These are phyloP conservation scores for Aspergillus bridgeri DNA, from an alignment of 495 filamentous ascomycete genomes.

Conservation along the genomic window DNA sequence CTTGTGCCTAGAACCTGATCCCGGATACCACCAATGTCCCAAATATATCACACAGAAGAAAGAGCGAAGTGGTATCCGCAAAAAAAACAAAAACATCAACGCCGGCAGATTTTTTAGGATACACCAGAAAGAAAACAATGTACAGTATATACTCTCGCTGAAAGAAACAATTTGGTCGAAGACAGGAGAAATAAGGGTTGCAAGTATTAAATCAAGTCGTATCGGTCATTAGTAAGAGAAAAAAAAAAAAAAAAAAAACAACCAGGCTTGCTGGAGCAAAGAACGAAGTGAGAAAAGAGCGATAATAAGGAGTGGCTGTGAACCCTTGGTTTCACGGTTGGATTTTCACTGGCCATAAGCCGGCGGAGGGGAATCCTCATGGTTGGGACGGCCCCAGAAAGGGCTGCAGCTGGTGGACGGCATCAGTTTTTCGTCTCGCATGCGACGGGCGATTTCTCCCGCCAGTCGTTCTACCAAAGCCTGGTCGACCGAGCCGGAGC, in stretches of 20 bases:
- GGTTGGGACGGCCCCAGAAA: slow-evolving; percentile 37
- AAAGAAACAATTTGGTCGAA: slow-evolving; percentile 7
- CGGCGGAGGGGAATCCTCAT: slow-evolving; percentile 42
- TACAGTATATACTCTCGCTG: slow-evolving; percentile 13
- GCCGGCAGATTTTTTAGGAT: slow-evolving; percentile 14
- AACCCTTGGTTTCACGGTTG: slow-evolving; percentile 7
- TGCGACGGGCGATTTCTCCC: slow-evolving; percentile 78
- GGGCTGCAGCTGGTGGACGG: slow-evolving; percentile 30
- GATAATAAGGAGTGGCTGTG: not conserved
- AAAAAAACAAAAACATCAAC: slow-evolving; percentile 10
- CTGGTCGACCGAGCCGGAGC: slow-evolving; percentile 67
- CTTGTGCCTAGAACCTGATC: not conserved
- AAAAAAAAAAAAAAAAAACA: slow-evolving; percentile 12
- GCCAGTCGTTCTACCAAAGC: slow-evolving; percentile 91
- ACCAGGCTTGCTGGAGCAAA: slow-evolving; percentile 27
- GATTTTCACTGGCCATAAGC: slow-evolving; percentile 43
- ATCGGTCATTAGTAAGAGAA: slow-evolving; percentile 29
- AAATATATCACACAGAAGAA: slow-evolving; percentile 7
- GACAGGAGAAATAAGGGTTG: too few relatives aligned
- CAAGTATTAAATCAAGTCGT: slow-evolving; percentile 33
- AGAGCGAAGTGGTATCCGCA: slow-evolving; percentile 23
- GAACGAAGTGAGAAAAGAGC: slow-evolving; percentile 14
- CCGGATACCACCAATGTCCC: slow-evolving; percentile 5
- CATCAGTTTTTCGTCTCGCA: slow-evolving; percentile 66
- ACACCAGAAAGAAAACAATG: slow-evolving; percentile 13